Evolutionary conservation across 2,329 filamentous ascomycete genomes (phyloP).

Genomic region (Aureobasidium namibiae): DNA sequence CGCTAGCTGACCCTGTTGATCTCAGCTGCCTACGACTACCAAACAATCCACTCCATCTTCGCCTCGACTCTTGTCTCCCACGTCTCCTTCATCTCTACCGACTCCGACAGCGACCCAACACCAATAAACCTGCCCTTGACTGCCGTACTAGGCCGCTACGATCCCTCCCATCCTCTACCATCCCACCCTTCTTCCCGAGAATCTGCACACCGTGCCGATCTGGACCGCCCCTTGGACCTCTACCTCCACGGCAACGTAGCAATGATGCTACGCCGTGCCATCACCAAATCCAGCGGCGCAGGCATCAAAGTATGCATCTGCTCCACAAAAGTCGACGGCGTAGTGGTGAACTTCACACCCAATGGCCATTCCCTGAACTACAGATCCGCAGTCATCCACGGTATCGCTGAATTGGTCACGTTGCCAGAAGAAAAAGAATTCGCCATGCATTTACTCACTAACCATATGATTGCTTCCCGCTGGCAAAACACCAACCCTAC

Average conservation of each 20-base stretch:
- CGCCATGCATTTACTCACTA: constrained; percentile 6
- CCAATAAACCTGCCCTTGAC: constrained; percentile 12
- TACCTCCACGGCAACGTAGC: constrained; percentile 11
- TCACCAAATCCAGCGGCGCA: background rate
- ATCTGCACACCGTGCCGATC: background rate
- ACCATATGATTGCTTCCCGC: constrained; percentile 1
- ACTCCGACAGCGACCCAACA: constrained; percentile 4
- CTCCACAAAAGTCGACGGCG: constrained; percentile 9
- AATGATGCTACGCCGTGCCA: constrained; percentile 4
- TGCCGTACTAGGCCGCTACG: constrained; percentile 8
- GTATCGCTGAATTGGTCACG: background rate
- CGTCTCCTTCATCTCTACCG: constrained; percentile 10
- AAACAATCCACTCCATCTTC: constrained; percentile 11
- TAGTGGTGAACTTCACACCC: constrained; percentile 8
- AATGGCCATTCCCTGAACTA: constrained; percentile 9
- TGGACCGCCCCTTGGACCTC: constrained; percentile 5
- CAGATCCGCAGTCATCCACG: constrained; percentile 3
- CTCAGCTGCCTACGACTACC: constrained; percentile 7
- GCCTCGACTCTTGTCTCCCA: constrained; percentile 7
- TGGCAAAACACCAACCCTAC: background rate
- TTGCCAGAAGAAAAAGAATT: background rate
- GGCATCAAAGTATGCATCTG: constrained; percentile 6
- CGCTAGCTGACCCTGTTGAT: background rate
- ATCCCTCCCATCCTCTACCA: background rate
- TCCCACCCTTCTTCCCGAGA: background rate